Evolutionary conservation across 1,284 basidiomycete genomes (phyloP).

Genomic region (Taiwanofungus camphoratus): DNA sequence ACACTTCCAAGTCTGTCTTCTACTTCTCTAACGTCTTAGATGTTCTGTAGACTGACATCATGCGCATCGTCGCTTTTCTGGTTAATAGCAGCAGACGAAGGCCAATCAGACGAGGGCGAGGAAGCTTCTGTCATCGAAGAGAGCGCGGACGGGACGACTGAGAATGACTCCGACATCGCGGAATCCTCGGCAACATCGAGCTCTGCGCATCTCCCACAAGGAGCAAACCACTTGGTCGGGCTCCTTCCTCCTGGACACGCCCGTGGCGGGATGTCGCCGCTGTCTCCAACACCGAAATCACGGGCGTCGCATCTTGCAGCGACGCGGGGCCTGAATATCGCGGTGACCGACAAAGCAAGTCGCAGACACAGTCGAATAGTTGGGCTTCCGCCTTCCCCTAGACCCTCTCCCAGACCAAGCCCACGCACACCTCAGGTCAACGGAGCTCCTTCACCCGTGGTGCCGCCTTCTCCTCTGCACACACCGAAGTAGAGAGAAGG

Average conservation of each 20-base stretch:
- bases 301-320: conserved; percentile 60
- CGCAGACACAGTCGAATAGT: conserved; percentile 52
- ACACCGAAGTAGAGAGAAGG: conserved; percentile 20
- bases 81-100: conserved; percentile 50
- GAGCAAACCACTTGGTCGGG: conserved; percentile 8
- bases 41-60: conserved; percentile 15
- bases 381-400: conserved; percentile 42
- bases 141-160: conserved; percentile 60
- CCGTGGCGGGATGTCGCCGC: conserved; percentile 11
- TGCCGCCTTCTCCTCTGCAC: conserved; percentile 13
- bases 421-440: conserved; percentile 8
- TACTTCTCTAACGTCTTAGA: conserved; percentile 9
- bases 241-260: conserved; percentile 16
- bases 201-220: conserved; percentile 22
- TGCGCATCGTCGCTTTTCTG: conserved; percentile 14
- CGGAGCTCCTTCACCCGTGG: conserved; percentile 11
- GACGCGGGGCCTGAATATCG: conserved; percentile 63
- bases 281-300: conserved; percentile 28
- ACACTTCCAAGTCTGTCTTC: conserved; percentile 49
- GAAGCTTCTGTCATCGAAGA: conserved; percentile 61
- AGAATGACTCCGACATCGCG: conserved; percentile 48
- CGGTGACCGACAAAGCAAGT: conserved; percentile 48
- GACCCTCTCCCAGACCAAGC: conserved; percentile 10
- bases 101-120: conserved; percentile 62
- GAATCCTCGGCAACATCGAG: conserved; percentile 45